These are phyloP conservation scores for Rhizomucor pusillus DNA, from an alignment of 371 early-diverging fungal genomes.

Conservation along the genomic window DNA sequence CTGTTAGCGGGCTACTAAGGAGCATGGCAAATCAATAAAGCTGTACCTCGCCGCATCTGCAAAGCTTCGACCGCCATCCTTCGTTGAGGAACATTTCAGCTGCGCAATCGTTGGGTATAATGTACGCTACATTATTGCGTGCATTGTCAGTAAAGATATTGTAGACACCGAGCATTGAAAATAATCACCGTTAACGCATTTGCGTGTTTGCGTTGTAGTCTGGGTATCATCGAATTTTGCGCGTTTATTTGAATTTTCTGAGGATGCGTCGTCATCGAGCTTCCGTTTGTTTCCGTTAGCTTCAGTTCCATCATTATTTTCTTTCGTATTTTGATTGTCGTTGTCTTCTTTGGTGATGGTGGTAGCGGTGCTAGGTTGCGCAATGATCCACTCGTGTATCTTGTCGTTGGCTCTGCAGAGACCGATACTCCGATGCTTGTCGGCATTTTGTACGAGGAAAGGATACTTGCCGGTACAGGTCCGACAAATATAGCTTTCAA, in stretches of 20 bases:
- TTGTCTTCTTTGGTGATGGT: background rate
- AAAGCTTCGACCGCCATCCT: constrained; percentile 51
- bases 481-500: constrained; percentile 81
- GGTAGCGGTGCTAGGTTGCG: too few relatives aligned
- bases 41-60: constrained; percentile 39
- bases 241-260: background rate
- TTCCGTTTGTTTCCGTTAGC: background rate
- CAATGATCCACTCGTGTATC: constrained; percentile 26
- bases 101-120: constrained; percentile 12
- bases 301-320: too few relatives aligned
- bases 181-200: background rate
- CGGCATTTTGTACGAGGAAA: constrained; percentile 50
- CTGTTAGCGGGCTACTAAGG: too few relatives aligned
- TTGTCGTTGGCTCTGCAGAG: constrained; percentile 18
- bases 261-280: background rate
- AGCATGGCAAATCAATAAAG: background rate
- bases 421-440: constrained; percentile 52
- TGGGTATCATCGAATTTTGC: background rate
- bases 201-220: background rate
- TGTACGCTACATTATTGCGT: too few relatives aligned
- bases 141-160: constrained; percentile 4
- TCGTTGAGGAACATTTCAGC: constrained; percentile 47
- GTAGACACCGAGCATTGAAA: too few relatives aligned
- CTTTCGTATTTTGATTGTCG: background rate
- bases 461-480: constrained; percentile 65